These are phyloP conservation scores for Pseudogymnoascus sp. DNA, from an alignment of 2,329 filamentous ascomycete species.

Conservation along the genomic window DNA sequence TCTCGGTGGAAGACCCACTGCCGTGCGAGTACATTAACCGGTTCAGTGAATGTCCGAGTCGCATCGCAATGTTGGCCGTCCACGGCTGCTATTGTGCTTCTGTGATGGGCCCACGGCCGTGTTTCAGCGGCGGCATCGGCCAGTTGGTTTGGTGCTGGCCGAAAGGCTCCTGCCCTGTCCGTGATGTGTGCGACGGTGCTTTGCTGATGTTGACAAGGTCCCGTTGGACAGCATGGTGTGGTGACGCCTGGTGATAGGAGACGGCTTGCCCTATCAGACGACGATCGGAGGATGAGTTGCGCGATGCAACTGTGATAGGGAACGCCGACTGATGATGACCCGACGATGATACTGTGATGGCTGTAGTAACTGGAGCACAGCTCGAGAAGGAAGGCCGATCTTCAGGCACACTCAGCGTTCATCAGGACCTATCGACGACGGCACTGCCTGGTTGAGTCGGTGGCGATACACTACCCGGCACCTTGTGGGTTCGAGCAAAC, in stretches of 20 bases:
- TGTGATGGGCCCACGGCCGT: not conserved
- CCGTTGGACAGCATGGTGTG: not conserved
- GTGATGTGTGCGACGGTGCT: not conserved
- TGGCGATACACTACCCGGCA: not conserved
- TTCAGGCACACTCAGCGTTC: not conserved
- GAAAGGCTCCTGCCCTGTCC: not conserved
- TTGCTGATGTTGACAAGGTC: not conserved
- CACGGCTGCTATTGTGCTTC: not conserved
- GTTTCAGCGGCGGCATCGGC: not conserved
- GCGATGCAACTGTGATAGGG: not conserved
- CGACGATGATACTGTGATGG: not conserved
- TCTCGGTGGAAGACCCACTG: not conserved
- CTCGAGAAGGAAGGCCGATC: not conserved
- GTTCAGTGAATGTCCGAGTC: slow-evolving; percentile 1
- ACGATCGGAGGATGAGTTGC: not conserved
- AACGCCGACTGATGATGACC: not conserved
- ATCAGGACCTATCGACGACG: not conserved
- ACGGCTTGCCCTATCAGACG: not conserved
- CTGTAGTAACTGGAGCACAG: not conserved
- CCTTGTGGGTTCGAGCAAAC: not conserved
- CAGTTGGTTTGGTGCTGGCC: not conserved
- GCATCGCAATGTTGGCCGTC: slow-evolving; percentile 6
- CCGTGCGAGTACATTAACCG: not conserved
- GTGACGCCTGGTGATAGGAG: not conserved
- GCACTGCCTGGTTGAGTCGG: slow-evolving; percentile 5